Conservation (phyloP, 768 basidiomycete genomes). For the Dendrothele bispora region DNA sequence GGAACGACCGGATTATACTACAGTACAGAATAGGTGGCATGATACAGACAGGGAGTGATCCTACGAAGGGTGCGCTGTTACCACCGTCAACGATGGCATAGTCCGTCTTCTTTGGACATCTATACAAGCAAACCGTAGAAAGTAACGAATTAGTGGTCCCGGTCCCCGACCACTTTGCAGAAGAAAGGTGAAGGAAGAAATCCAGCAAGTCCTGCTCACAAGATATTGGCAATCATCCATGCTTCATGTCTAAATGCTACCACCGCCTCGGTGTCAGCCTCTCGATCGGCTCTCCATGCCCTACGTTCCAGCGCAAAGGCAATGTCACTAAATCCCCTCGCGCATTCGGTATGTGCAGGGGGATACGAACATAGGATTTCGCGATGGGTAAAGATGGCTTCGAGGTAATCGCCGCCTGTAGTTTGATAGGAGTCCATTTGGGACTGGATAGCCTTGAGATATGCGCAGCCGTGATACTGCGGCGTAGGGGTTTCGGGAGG, state of each 20-base stretch:
- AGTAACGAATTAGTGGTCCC: too few relatives aligned
- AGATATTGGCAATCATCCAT: constrained; percentile 47
- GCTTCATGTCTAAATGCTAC: constrained; percentile 71
- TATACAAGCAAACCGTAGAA: too few relatives aligned
- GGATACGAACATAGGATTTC: constrained; percentile 65
- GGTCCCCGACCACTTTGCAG: not conserved
- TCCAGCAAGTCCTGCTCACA: constrained; percentile 6
- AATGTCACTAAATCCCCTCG: constrained; percentile 62
- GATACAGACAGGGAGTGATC: constrained; percentile 21
- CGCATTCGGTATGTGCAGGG: constrained; percentile 62
- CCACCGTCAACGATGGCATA: not conserved
- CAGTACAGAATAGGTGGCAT: constrained; percentile 26
- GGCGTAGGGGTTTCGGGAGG: too few relatives aligned
- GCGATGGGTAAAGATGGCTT: constrained; percentile 77
- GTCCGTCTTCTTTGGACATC: too few relatives aligned
- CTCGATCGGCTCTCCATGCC: constrained; percentile 70
- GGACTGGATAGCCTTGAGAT: constrained; percentile 57
- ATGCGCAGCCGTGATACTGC: constrained; percentile 62
- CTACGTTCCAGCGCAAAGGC: constrained; percentile 63
- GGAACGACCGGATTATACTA: not conserved
- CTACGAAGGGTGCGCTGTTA: not conserved
- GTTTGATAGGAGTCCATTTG: constrained; percentile 56
- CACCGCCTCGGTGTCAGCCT: constrained; percentile 69
- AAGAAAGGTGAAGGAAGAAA: not conserved
- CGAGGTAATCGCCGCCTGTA: constrained; percentile 75